Evolutionary conservation across 1,284 basidiomycete genomes (phyloP).

Genomic region (Sanghuangporus sanghuang): DNA sequence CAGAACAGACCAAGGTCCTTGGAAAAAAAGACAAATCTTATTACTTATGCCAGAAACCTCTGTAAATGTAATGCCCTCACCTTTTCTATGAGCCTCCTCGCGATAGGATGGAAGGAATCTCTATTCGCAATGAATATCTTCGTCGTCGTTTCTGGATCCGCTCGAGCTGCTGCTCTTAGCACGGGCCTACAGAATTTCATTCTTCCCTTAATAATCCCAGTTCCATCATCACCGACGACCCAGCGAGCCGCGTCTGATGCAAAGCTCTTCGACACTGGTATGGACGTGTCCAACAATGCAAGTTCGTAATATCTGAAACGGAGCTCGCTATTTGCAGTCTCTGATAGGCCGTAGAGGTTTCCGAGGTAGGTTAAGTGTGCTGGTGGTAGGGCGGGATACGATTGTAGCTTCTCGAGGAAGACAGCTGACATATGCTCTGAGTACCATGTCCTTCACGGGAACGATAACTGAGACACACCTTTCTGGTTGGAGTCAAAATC

Average conservation of each 20-base stretch:
- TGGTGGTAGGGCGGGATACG: slow-evolving; percentile 44
- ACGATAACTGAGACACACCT: slow-evolving; percentile 30
- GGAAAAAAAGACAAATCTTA: neutral
- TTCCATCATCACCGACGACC: slow-evolving; percentile 61
- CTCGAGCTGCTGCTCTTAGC: slow-evolving; percentile 49
- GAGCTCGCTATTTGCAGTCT: slow-evolving; percentile 65
- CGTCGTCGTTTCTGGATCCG: slow-evolving; percentile 61
- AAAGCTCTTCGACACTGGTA: slow-evolving; percentile 41
- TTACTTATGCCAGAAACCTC: neutral
- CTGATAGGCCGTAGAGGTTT: slow-evolving; percentile 45
- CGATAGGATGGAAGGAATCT: slow-evolving; percentile 72
- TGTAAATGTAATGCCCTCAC: slow-evolving; percentile 31
- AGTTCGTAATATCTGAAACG: slow-evolving; percentile 68
- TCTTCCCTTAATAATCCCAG: slow-evolving; percentile 60
- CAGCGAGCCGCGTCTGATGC: slow-evolving; percentile 54
- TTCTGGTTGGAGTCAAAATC: slow-evolving; percentile 65
- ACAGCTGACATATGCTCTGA: slow-evolving; percentile 41
- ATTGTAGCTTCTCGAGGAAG: slow-evolving; percentile 68
- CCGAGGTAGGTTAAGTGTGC: slow-evolving; percentile 53
- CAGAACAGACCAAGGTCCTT: slow-evolving; percentile 10
- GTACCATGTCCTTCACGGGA: slow-evolving; percentile 3
- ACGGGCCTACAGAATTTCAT: slow-evolving; percentile 82
- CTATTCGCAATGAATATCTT: slow-evolving; percentile 48
- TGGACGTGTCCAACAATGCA: slow-evolving; percentile 43
- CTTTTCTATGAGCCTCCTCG: slow-evolving; percentile 68